Conservation (phyloP, 306 rosid species). For the Fagus sylvatica region DNA sequence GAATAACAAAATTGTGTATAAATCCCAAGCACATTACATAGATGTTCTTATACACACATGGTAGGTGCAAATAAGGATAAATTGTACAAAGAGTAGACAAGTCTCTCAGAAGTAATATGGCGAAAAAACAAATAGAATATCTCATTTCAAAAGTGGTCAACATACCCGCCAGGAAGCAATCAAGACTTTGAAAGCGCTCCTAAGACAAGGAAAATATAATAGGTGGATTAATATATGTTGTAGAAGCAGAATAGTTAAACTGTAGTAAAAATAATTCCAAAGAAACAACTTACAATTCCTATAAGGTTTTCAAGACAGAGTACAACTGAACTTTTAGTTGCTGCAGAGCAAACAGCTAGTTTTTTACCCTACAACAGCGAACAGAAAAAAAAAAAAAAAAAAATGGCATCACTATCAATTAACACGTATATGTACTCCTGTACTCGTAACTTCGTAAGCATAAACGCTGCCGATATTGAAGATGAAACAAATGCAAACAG, state of each 20-base stretch:
- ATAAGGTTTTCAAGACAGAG: constrained; percentile 86
- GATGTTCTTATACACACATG: neutral
- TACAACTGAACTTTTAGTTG: constrained; percentile 93
- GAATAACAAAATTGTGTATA: neutral
- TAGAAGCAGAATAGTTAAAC: constrained; percentile 5
- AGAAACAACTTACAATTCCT: constrained; percentile 60
- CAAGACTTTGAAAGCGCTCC: constrained; percentile 95
- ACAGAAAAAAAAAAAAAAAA: too few species aligned
- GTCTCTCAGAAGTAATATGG: constrained; percentile 16
- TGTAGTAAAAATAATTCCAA: neutral
- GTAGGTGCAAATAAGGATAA: neutral
- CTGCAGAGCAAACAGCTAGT: constrained; percentile 96
- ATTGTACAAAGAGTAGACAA: constrained; percentile 11
- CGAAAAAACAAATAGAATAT: constrained; percentile 13
- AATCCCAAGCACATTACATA: neutral
- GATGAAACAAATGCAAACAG: neutral
- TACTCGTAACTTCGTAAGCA: too few species aligned
- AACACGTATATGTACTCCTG: constrained; percentile 11
- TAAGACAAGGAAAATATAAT: constrained; percentile 33
- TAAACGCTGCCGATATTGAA: neutral
- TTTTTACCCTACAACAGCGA: constrained; percentile 68
- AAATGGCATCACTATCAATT: neutral
- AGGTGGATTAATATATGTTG: neutral
- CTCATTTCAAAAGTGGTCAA: constrained; percentile 6
- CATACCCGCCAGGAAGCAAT: constrained; percentile 98